These are phyloP conservation scores for Stephanocyclus meneghinianus DNA, from an alignment of 352 stramenopile genomes.

Conservation along the genomic window DNA sequence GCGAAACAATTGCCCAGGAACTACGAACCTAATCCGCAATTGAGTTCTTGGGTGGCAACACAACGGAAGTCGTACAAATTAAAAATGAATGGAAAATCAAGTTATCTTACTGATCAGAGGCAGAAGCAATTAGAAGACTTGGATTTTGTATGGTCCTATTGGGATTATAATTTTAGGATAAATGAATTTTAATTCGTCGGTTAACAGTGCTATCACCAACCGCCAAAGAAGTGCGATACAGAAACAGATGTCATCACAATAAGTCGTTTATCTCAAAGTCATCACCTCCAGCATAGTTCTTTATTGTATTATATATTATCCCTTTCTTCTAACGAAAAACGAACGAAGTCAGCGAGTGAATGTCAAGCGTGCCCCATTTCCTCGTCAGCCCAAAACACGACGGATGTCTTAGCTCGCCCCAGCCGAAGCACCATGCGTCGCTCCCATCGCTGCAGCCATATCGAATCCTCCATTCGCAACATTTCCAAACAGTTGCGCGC, in stretches of 20 bases:
- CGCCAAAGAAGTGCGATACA: background rate
- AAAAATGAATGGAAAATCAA: conserved; percentile 18
- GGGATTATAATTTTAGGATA: conserved; percentile 39
- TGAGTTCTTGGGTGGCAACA: conserved; percentile 41
- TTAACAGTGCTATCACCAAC: background rate
- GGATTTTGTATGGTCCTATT: conserved; percentile 49
- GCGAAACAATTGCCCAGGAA: conserved; percentile 13
- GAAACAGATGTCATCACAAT: background rate
- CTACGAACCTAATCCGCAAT: conserved; percentile 35
- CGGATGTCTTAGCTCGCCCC: background rate
- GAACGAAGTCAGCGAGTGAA: too few species aligned
- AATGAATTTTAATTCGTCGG: conserved; percentile 4
- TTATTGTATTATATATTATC: too few species aligned
- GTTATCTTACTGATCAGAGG: conserved; percentile 25
- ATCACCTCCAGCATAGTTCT: too few species aligned
- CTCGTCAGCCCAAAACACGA: too few species aligned
- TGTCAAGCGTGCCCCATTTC: too few species aligned
- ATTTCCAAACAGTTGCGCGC: conserved; percentile 3
- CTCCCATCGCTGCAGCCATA: conserved; percentile 28
- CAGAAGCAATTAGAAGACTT: conserved; percentile 34
- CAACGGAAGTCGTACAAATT: conserved; percentile 48
- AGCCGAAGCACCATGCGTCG: conserved; percentile 6
- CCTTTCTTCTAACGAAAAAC: too few species aligned
- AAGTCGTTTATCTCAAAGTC: background rate
- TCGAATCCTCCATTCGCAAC: conserved; percentile 9